A percentile compares a stretch with the other conserved stretches of the same genome.
These are phyloP conservation scores for Neurospora pannonica DNA, from an alignment of 495 filamentous ascomycete species.

Conservation along the genomic window DNA sequence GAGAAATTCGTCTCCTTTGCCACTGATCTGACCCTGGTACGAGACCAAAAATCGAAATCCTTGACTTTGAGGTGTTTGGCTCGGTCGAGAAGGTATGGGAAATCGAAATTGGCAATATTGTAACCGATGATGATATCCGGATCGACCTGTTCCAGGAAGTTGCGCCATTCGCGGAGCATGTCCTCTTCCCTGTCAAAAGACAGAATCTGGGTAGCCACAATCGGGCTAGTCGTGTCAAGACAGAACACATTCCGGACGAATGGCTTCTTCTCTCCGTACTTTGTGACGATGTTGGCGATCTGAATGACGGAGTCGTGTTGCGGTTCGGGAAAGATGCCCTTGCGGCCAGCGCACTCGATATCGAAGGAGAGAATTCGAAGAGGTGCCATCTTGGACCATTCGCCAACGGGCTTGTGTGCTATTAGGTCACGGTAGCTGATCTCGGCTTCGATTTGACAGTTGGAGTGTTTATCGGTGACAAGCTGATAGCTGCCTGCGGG, in stretches of 20 bases:
- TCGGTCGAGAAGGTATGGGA: constrained; percentile 88
- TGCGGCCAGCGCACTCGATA: constrained; percentile 96
- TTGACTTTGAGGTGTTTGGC: constrained; percentile 71
- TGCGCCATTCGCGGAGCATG: constrained; percentile 81
- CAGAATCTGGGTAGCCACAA: constrained; percentile 89
- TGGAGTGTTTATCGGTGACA: constrained; percentile 63
- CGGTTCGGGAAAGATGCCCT: constrained; percentile 93
- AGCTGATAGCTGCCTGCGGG: constrained; percentile 64
- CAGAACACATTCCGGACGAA: constrained; percentile 97
- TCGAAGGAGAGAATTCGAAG: constrained; percentile 90
- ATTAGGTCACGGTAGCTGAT: constrained; percentile 76
- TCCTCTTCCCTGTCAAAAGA: constrained; percentile 69
- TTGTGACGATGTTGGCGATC: constrained; percentile 94
- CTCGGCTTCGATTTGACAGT: constrained; percentile 88
- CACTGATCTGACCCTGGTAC: constrained; percentile 52
- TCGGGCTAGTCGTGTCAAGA: constrained; percentile 77
- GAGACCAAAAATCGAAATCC: constrained; percentile 76
- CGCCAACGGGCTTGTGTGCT: constrained; percentile 79
- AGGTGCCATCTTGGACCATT: constrained; percentile 98
- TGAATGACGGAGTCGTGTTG: constrained; percentile 92
- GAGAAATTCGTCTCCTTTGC: constrained; percentile 76
- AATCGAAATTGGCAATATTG: constrained; percentile 98
- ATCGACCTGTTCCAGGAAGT: constrained; percentile 86
- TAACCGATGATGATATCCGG: constrained; percentile 98
- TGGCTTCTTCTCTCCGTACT: constrained; percentile 90